These are phyloP conservation scores for Kodamaea ohmeri DNA, from an alignment of 1,139 yeast genomes.

Conservation along the genomic window DNA sequence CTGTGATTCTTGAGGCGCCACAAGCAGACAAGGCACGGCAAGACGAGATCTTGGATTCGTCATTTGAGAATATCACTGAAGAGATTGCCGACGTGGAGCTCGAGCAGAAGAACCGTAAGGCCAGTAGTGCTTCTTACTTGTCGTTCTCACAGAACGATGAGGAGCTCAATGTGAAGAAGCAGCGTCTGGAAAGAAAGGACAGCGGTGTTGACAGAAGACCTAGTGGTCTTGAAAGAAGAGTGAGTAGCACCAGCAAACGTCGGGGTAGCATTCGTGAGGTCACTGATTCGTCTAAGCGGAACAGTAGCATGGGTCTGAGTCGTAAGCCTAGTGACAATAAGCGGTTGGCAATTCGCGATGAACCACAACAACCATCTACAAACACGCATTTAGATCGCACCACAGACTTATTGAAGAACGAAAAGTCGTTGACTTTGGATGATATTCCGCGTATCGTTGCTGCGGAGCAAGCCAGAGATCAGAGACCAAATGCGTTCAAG, in stretches of 20 bases:
- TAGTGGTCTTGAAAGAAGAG: neutral
- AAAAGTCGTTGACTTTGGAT: constrained; percentile 84
- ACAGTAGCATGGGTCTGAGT: neutral
- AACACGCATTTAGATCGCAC: constrained; percentile 47
- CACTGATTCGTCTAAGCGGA: neutral
- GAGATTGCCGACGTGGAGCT: constrained; percentile 14
- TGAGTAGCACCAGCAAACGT: neutral
- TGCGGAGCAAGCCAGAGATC: constrained; percentile 93
- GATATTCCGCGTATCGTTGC: constrained; percentile 97
- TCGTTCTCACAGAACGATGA: constrained; percentile 31
- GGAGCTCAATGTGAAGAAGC: constrained; percentile 31
- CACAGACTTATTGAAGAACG: constrained; percentile 70
- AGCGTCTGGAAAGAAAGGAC: neutral
- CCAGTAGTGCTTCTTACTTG: constrained; percentile 21
- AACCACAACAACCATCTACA: constrained; percentile 36
- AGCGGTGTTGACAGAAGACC: neutral
- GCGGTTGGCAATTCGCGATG: constrained; percentile 44
- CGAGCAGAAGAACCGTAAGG: constrained; percentile 15
- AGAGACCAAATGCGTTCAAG: constrained; percentile 80
- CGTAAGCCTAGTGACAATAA: constrained; percentile 11
- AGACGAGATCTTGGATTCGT: constrained; percentile 11
- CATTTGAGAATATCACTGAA: constrained; percentile 10
- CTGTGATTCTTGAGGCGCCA: constrained; percentile 49
- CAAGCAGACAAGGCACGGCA: constrained; percentile 50
- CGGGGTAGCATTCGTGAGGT: constrained; percentile 2